Percentiles rank a stretch among this genome's conserved stretches.
phyloP scores from a whole-genome alignment of 345 rosid genomes.

The Pugionium cornutum region DNA sequence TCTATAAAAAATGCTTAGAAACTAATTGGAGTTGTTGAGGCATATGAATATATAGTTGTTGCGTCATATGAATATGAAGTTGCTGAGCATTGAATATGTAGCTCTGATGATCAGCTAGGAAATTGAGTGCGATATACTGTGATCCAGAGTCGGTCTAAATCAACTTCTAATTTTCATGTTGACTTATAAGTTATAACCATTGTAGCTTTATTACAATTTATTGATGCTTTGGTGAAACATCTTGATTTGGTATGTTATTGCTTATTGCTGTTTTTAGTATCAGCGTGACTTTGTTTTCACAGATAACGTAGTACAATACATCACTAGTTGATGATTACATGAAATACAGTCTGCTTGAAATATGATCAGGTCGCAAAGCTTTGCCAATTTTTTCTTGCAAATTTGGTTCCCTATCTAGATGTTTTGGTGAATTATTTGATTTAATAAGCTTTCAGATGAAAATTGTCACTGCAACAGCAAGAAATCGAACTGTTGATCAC shows the following conservation, averaged over 20 bases:
- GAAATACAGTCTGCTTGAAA: background rate
- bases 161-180: background rate
- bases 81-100: background rate
- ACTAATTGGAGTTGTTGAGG: slow-evolving; percentile 4
- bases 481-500: background rate
- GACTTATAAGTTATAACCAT: background rate
- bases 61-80: no score
- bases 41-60: no score
- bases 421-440: background rate
- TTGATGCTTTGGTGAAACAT: slow-evolving; percentile 2
- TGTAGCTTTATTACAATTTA: background rate
- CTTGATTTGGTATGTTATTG: slow-evolving; percentile 7
- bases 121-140: background rate
- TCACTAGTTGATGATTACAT: background rate
- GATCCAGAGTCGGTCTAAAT: background rate
- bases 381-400: background rate
- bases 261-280: background rate
- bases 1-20: slow-evolving; percentile 4
- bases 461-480: background rate
- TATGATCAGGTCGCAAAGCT: background rate
- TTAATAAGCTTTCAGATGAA: no score
- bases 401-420: slow-evolving; percentile 2
- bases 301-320: background rate
- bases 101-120: slow-evolving; percentile 21
- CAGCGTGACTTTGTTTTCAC: background rate